phyloP scores from a whole-genome alignment of 768 basidiomycete species.

The Lactarius pseudohatsudake region DNA sequence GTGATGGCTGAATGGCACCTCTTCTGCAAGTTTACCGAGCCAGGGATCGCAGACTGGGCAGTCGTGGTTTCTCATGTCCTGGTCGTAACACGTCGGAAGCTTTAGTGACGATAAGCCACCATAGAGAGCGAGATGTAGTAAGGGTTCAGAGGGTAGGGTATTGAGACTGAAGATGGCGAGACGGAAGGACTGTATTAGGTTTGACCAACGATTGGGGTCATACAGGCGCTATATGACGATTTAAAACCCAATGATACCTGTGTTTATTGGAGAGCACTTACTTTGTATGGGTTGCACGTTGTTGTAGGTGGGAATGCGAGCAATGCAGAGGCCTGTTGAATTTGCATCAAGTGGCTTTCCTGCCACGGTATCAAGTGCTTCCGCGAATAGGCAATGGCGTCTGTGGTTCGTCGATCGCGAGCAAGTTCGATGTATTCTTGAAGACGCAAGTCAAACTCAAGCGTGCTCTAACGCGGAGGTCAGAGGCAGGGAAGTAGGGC shows the following conservation, averaged over 20 bases:
- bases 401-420: constrained; percentile 57
- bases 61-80: constrained; percentile 66
- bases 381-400: constrained; percentile 82
- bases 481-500: constrained; percentile 10
- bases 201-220: constrained; percentile 73
- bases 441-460: constrained; percentile 93
- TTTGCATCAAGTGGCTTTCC: constrained; percentile 74
- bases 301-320: constrained; percentile 75
- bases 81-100: constrained; percentile 77
- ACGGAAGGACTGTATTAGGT: constrained; percentile 76
- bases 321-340: constrained; percentile 72
- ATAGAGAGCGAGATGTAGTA: constrained; percentile 84
- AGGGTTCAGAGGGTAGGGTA: constrained; percentile 81
- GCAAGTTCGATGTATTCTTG: constrained; percentile 96
- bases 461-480: constrained; percentile 64
- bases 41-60: constrained; percentile 90
- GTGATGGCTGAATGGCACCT: constrained; percentile 92
- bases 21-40: constrained; percentile 72
- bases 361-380: constrained; percentile 84
- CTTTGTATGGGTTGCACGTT: constrained; percentile 71
- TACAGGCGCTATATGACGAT: constrained; percentile 66
- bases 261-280: neutral
- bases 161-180: constrained; percentile 85
- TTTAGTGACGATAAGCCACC: constrained; percentile 91
- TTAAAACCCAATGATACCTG: constrained; percentile 10